Evolutionary conservation across 192 early-diverging fungal species (phyloP).

Genomic region (Linnemannia zychae): DNA sequence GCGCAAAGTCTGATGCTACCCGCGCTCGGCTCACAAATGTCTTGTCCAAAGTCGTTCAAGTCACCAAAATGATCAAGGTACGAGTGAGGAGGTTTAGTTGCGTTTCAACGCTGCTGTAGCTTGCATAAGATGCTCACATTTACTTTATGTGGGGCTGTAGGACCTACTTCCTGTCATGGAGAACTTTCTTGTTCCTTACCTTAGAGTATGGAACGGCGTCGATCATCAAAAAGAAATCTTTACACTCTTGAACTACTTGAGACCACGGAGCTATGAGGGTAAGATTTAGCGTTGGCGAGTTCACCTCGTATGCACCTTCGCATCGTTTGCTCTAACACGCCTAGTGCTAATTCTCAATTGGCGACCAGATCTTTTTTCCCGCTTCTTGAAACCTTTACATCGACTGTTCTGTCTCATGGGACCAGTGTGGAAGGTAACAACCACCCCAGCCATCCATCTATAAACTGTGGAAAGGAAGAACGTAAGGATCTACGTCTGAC

Average conservation of each 20-base stretch:
- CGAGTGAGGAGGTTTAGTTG: too few relatives aligned
- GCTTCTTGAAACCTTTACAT: conserved; percentile 58
- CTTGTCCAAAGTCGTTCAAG: conserved; percentile 48
- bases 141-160: conserved; percentile 29
- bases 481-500: not conserved
- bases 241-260: conserved; percentile 59
- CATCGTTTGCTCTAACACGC: not conserved
- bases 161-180: conserved; percentile 64
- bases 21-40: conserved; percentile 44
- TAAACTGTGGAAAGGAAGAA: not conserved
- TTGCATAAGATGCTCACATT: too few relatives aligned
- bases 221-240: conserved; percentile 62
- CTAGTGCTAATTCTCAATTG: not conserved
- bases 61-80: conserved; percentile 65
- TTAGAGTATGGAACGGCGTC: conserved; percentile 63
- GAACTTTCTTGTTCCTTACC: conserved; percentile 58
- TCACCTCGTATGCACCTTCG: too few relatives aligned
- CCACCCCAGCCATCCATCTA: not conserved
- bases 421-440: conserved; percentile 64
- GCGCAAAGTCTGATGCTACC: conserved; percentile 42
- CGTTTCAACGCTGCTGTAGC: too few relatives aligned
- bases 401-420: conserved; percentile 51
- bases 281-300: not conserved
- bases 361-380: conserved; percentile 52
- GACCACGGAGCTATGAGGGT: conserved; percentile 63